phyloP scores from a whole-genome alignment of 805 yeast species.

The Zygoascus bituminiphila region DNA sequence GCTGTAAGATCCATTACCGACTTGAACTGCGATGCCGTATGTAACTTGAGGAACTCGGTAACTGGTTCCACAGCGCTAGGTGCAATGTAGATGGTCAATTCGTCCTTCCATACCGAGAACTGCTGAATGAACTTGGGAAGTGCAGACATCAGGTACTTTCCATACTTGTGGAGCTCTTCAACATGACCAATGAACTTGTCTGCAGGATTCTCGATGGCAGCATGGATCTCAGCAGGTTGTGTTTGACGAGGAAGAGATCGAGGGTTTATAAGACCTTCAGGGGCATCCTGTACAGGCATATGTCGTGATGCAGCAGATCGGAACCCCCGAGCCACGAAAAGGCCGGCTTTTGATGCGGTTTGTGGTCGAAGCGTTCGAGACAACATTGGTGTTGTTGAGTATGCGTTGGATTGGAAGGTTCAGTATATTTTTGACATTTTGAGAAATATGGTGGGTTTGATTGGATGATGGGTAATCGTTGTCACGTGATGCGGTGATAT shows the following conservation, averaged over 20 bases:
- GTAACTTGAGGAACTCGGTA: slow-evolving; percentile 61
- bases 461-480: not conserved
- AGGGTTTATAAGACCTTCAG: slow-evolving; percentile 28
- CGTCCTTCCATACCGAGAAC: slow-evolving; percentile 87
- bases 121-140: slow-evolving; percentile 78
- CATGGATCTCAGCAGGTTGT: slow-evolving; percentile 16
- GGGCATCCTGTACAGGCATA: slow-evolving; percentile 7
- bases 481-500: too few species aligned
- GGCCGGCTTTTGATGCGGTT: slow-evolving; percentile 40
- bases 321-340: slow-evolving; percentile 95
- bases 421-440: not conserved
- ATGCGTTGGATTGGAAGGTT: not conserved
- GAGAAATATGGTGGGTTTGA: not conserved
- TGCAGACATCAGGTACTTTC: slow-evolving; percentile 66
- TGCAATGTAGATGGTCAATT: slow-evolving; percentile 64
- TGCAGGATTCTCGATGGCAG: slow-evolving; percentile 56
- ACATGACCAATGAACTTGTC: slow-evolving; percentile 49
- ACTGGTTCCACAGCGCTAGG: slow-evolving; percentile 72
- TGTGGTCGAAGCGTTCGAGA: not conserved
- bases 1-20: slow-evolving; percentile 75
- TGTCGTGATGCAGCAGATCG: slow-evolving; percentile 56
- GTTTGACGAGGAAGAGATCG: slow-evolving; percentile 25
- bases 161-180: slow-evolving; percentile 74
- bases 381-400: not conserved
- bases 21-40: slow-evolving; percentile 75